phyloP scores from a whole-genome alignment of 345 rosid species.

The Brassica carinata region DNA sequence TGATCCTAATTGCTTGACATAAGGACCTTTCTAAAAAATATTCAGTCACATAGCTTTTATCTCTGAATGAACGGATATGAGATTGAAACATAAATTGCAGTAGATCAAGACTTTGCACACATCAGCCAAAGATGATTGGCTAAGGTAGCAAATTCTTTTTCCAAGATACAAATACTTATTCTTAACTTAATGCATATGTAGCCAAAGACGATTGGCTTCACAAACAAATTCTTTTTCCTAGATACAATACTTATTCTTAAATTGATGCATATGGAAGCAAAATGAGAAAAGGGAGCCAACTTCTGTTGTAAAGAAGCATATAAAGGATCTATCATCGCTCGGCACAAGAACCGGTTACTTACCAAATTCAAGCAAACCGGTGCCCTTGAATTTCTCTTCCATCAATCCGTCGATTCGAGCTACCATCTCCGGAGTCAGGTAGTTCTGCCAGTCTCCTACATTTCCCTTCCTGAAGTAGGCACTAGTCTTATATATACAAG shows the following conservation, averaged over 20 bases:
- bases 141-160: not conserved
- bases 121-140: not conserved
- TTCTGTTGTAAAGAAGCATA: not conserved
- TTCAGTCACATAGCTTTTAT: not conserved
- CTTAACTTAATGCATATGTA: not conserved
- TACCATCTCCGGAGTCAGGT: slow-evolving; percentile 33
- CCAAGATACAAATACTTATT: not conserved
- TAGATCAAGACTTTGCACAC: not conserved
- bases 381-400: slow-evolving; percentile 4
- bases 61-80: not conserved
- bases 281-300: not conserved
- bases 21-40: not conserved
- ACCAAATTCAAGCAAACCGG: slow-evolving; percentile 24
- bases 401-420: slow-evolving; percentile 3
- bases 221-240: not conserved
- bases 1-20: not conserved
- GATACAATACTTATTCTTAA: not conserved
- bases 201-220: not conserved
- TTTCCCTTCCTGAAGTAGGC: slow-evolving; percentile 34
- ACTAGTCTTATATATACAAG: not conserved
- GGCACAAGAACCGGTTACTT: not conserved
- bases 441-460: slow-evolving; percentile 45
- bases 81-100: not conserved
- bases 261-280: not conserved
- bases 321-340: not conserved